Evolutionary conservation across 495 filamentous ascomycete species (phyloP).

Genomic region (Penicillium pulvis): DNA sequence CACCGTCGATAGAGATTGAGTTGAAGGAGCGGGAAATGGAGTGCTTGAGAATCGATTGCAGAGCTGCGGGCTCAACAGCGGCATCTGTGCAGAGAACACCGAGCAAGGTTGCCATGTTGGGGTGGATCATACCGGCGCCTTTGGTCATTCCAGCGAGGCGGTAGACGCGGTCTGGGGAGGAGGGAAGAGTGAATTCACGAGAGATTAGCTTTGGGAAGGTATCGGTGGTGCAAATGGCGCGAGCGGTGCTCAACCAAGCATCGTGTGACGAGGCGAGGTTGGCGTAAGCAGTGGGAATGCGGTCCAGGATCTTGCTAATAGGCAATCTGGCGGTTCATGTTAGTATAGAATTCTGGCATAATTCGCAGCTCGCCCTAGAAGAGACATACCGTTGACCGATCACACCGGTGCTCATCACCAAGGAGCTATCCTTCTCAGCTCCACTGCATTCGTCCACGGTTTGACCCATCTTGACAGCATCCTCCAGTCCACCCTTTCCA

Average conservation of each 20-base stretch:
- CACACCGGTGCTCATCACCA: conserved; percentile 98
- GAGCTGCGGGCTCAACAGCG: conserved; percentile 67
- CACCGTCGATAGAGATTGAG: conserved; percentile 94
- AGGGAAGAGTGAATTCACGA: conserved; percentile 80
- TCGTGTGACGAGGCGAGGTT: conserved; percentile 73
- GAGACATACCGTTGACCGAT: conserved; percentile 80
- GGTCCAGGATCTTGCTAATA: conserved; percentile 83
- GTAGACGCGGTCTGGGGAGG: conserved; percentile 71
- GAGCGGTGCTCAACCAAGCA: conserved; percentile 83
- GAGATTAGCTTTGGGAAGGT: conserved; percentile 98
- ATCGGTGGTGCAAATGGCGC: conserved; percentile 97
- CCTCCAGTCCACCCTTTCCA: conserved; percentile 85
- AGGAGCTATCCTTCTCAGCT: conserved; percentile 64
- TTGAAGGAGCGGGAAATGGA: conserved; percentile 90
- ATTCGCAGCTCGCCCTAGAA: background rate
- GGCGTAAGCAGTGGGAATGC: conserved; percentile 73
- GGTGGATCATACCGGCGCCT: conserved; percentile 99
- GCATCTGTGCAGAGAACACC: conserved; percentile 94
- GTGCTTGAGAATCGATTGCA: conserved; percentile 69
- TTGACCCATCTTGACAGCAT: conserved; percentile 80
- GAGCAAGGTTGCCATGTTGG: conserved; percentile 97
- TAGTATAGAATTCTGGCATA: background rate
- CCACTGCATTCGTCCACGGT: conserved; percentile 71
- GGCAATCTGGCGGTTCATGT: conserved; percentile 60
- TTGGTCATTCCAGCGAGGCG: conserved; percentile 94